These are phyloP conservation scores for Trichoderma reesei DNA, from an alignment of 495 filamentous ascomycete genomes.

Conservation along the genomic window DNA sequence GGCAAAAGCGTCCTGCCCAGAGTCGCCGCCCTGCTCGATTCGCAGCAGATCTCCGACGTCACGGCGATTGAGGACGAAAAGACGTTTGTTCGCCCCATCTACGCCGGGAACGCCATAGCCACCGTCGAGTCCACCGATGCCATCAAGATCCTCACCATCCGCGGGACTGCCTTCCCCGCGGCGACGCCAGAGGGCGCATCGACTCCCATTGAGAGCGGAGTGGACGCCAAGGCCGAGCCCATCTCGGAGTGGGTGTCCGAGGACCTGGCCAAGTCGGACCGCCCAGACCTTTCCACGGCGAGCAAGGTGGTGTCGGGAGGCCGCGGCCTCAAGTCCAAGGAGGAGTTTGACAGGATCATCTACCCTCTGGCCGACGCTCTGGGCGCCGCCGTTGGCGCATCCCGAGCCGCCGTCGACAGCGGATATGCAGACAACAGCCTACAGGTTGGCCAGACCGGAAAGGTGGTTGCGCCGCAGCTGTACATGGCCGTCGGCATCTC, in stretches of 20 bases:
- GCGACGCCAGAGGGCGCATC: slow-evolving; percentile 44
- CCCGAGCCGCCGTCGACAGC: slow-evolving; percentile 89
- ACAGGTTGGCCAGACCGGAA: slow-evolving; percentile 96
- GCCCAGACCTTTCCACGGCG: slow-evolving; percentile 90
- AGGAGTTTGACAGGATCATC: slow-evolving; percentile 91
- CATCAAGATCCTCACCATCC: slow-evolving; percentile 83
- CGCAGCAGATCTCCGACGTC: slow-evolving; percentile 88
- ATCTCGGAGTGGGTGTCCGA: slow-evolving; percentile 87
- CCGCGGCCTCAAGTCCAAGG: slow-evolving; percentile 90
- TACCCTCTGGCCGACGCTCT: slow-evolving; percentile 82
- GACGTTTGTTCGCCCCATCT: slow-evolving; percentile 94
- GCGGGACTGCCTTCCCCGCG: slow-evolving; percentile 77
- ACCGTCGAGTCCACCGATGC: slow-evolving; percentile 87
- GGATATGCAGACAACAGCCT: slow-evolving; percentile 99
- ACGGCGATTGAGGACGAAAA: slow-evolving; percentile 79
- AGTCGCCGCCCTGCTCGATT: slow-evolving; percentile 85
- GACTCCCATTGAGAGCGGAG: slow-evolving; percentile 53
- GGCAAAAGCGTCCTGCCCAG: slow-evolving; percentile 94
- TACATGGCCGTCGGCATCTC: slow-evolving; percentile 95
- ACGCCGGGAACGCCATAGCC: slow-evolving; percentile 92
- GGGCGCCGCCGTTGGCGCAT: slow-evolving; percentile 88
- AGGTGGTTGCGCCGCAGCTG: slow-evolving; percentile 92
- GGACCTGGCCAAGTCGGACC: slow-evolving; percentile 82
- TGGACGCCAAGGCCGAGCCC: slow-evolving; percentile 60
- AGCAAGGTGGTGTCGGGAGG: slow-evolving; percentile 86